phyloP scores from a whole-genome alignment of 2,329 filamentous ascomycete genomes.

The Sporothrix brasiliensis region DNA sequence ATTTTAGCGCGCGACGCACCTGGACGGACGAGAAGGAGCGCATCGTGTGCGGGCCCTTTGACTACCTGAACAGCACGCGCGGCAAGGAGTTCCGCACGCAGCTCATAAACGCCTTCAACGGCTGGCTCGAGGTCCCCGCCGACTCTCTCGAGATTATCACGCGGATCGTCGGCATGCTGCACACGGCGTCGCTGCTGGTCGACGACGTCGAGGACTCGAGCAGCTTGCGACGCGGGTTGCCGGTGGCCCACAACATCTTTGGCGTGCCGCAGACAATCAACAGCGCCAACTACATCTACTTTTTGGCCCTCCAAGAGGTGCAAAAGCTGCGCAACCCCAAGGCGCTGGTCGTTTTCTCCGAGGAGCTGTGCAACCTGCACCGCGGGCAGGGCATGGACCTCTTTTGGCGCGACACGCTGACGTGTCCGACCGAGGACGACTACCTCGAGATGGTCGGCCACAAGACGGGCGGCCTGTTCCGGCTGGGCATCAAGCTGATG shows the following conservation, averaged over 20 bases:
- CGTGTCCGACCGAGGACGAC: slow-evolving; percentile 81
- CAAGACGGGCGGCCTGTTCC: slow-evolving; percentile 86
- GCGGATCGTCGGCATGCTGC: slow-evolving; percentile 79
- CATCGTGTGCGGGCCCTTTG: slow-evolving; percentile 75
- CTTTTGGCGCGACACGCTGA: slow-evolving; percentile 84
- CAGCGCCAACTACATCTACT: slow-evolving; percentile 87
- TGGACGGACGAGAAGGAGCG: slow-evolving; percentile 78
- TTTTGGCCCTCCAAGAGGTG: slow-evolving; percentile 74
- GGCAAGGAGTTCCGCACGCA: slow-evolving; percentile 84
- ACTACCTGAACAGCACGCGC: slow-evolving; percentile 76
- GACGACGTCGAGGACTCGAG: slow-evolving; percentile 85
- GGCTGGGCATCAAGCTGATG: slow-evolving; percentile 84
- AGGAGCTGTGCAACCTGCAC: slow-evolving; percentile 83
- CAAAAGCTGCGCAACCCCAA: slow-evolving; percentile 68
- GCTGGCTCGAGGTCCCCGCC: slow-evolving; percentile 73
- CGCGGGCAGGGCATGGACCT: slow-evolving; percentile 89
- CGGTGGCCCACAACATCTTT: slow-evolving; percentile 82
- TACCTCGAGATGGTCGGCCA: slow-evolving; percentile 90
- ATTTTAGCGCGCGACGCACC: slow-evolving; percentile 53
- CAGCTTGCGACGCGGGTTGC: slow-evolving; percentile 73
- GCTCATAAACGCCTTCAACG: slow-evolving; percentile 79
- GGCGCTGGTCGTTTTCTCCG: slow-evolving; percentile 72
- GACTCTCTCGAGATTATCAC: slow-evolving; percentile 74
- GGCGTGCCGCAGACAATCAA: slow-evolving; percentile 89
- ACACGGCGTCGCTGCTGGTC: slow-evolving; percentile 79